These are phyloP conservation scores for Aspergillus chevalieri DNA, from an alignment of 2,329 filamentous ascomycete genomes.

Conservation along the genomic window DNA sequence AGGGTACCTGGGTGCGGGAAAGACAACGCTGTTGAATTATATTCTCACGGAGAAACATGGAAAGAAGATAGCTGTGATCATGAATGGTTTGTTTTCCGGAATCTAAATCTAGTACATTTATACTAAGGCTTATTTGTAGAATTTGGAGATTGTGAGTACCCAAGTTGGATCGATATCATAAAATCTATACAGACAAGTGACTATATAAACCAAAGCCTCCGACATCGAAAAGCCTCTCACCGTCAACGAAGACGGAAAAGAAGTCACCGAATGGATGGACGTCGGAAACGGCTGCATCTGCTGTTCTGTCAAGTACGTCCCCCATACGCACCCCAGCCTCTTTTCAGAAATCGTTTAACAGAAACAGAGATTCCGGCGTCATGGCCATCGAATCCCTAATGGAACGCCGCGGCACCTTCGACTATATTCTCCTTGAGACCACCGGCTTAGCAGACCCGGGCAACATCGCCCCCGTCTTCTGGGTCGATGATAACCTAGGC, in stretches of 20 bases:
- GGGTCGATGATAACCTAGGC: slow-evolving; percentile 92
- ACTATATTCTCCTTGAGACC: slow-evolving; percentile 96
- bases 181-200: not conserved
- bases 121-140: slow-evolving; percentile 44
- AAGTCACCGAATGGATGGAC: slow-evolving; percentile 91
- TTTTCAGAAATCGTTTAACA: slow-evolving; percentile 2
- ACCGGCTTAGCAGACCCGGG: slow-evolving; percentile 93
- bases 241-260: slow-evolving; percentile 73
- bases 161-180: not conserved
- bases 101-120: not conserved
- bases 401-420: slow-evolving; percentile 87
- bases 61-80: slow-evolving; percentile 95
- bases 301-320: slow-evolving; percentile 79
- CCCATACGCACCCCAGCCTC: not conserved
- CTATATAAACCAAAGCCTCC: slow-evolving; percentile 52
- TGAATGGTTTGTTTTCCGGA: slow-evolving; percentile 61
- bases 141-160: slow-evolving; percentile 67
- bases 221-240: slow-evolving; percentile 96
- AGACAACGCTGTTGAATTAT: slow-evolving; percentile 92
- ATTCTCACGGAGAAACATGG: slow-evolving; percentile 92
- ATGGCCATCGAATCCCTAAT: slow-evolving; percentile 93
- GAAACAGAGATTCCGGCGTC: slow-evolving; percentile 73
- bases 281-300: slow-evolving; percentile 96
- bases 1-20: slow-evolving; percentile 94
- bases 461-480: slow-evolving; percentile 92